These are phyloP conservation scores for Mycena sanguinolenta DNA, from an alignment of 768 basidiomycete genomes.

Conservation along the genomic window DNA sequence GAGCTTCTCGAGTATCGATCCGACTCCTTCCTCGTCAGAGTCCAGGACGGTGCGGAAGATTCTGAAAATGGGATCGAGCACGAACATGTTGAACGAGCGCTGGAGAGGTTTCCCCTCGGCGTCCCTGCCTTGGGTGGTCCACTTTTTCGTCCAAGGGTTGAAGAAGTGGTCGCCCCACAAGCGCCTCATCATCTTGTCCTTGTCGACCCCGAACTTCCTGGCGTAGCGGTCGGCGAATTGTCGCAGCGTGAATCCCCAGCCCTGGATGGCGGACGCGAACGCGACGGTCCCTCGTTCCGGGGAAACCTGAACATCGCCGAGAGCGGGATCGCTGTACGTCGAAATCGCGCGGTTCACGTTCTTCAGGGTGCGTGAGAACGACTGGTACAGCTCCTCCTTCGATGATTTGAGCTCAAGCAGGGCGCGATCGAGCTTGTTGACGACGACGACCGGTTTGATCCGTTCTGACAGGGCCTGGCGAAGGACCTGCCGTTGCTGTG, in stretches of 20 bases:
- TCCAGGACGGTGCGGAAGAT: constrained; percentile 99
- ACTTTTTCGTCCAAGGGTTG: constrained; percentile 96
- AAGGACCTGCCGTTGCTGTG: too few relatives aligned
- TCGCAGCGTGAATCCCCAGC: constrained; percentile 99
- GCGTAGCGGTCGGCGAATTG: constrained; percentile 95
- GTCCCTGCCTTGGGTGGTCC: constrained; percentile 83
- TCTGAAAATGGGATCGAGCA: constrained; percentile 98
- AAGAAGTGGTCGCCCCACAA: constrained; percentile 95
- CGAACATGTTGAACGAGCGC: constrained; percentile 98
- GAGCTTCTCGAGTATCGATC: constrained; percentile 88
- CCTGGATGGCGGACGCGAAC: constrained; percentile 98
- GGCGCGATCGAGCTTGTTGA: constrained; percentile 99
- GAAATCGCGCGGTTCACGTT: constrained; percentile 98
- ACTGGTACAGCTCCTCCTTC: constrained; percentile 97
- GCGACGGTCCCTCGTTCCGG: constrained; percentile 98
- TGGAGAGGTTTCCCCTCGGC: constrained; percentile 91
- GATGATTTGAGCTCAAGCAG: constrained; percentile 96
- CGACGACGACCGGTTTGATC: constrained; percentile 99
- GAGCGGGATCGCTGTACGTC: constrained; percentile 92
- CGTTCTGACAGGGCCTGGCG: constrained; percentile 97
- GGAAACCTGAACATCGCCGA: constrained; percentile 99
- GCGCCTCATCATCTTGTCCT: constrained; percentile 90
- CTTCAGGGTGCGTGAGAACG: constrained; percentile 97
- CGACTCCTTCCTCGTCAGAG: constrained; percentile 93
- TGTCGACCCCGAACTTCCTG: constrained; percentile 99